Percentiles rank a stretch among this genome's conserved stretches.
Evolutionary conservation across 345 rosid genomes (phyloP).

Genomic region (Combretum micranthum): DNA sequence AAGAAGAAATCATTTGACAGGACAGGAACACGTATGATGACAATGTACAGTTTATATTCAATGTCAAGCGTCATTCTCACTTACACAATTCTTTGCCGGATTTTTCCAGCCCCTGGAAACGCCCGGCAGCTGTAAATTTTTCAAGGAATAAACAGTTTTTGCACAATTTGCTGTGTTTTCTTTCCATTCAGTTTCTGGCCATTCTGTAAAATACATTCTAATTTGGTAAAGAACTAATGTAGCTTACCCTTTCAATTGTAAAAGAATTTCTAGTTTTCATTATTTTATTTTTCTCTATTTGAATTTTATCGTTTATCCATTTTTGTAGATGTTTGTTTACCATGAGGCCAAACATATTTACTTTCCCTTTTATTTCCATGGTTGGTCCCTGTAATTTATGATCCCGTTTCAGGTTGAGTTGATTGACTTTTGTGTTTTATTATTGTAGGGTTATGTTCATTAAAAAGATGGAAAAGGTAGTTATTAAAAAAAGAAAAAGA

Average conservation of each 20-base stretch:
- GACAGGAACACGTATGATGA: conserved; percentile 9
- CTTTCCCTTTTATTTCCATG: too few relatives aligned
- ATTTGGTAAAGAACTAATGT: not conserved
- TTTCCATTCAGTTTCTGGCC: conserved; percentile 16
- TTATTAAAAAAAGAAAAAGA: too few relatives aligned
- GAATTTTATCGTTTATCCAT: too few relatives aligned
- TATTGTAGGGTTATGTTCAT: too few relatives aligned
- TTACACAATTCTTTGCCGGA: conserved; percentile 36
- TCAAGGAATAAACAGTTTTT: conserved; percentile 26
- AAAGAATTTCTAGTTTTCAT: too few relatives aligned
- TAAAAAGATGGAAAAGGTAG: too few relatives aligned
- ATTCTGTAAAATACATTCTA: not conserved
- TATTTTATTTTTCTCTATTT: too few relatives aligned
- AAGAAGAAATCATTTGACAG: conserved; percentile 13
- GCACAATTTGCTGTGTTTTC: conserved; percentile 7
- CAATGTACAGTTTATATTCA: conserved; percentile 37
- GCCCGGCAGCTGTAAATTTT: conserved; percentile 41
- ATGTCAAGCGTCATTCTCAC: conserved; percentile 33
- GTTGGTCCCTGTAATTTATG: too few relatives aligned
- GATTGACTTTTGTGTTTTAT: too few relatives aligned
- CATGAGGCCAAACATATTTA: too few relatives aligned
- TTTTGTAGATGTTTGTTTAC: too few relatives aligned
- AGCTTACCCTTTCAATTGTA: not conserved
- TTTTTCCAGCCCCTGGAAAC: conserved; percentile 3
- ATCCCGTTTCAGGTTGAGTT: too few relatives aligned